These are phyloP conservation scores for Chrysanthemum makinoi DNA, from an alignment of 129 eudicot genomes.

Conservation along the genomic window DNA sequence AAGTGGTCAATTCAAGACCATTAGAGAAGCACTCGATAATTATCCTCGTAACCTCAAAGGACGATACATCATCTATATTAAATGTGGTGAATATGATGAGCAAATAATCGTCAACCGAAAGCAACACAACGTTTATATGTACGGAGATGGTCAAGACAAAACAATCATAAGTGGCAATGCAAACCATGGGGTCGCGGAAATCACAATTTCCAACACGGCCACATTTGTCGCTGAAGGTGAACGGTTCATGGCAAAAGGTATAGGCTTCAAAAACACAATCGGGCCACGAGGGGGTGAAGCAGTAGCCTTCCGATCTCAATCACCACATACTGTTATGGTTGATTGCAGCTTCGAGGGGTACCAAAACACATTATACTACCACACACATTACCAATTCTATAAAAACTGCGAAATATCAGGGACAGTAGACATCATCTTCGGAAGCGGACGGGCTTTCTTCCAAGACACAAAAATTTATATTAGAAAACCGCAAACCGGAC, in stretches of 20 bases:
- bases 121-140: constrained; percentile 44
- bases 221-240: constrained; percentile 35
- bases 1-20: constrained; percentile 53
- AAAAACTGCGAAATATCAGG: constrained; percentile 48
- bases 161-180: constrained; percentile 44
- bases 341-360: constrained; percentile 59
- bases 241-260: constrained; percentile 41
- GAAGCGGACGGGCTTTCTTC: constrained; percentile 47
- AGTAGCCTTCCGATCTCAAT: constrained; percentile 42
- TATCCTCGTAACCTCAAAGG: constrained; percentile 43
- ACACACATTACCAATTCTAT: constrained; percentile 47
- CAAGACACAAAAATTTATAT: constrained; percentile 43
- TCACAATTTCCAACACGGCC: constrained; percentile 29
- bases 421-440: constrained; percentile 51
- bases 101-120: constrained; percentile 34
- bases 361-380: constrained; percentile 63
- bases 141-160: constrained; percentile 56
- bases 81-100: constrained; percentile 50
- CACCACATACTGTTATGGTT: constrained; percentile 36
- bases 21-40: constrained; percentile 48
- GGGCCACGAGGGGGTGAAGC: constrained; percentile 53
- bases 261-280: constrained; percentile 44
- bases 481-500: constrained; percentile 27
- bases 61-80: constrained; percentile 45
- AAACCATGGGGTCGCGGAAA: constrained; percentile 5